Base-by-base conservation (phyloP, 2,329 filamentous ascomycete species). In the Xylariaceae sp. region DNA sequence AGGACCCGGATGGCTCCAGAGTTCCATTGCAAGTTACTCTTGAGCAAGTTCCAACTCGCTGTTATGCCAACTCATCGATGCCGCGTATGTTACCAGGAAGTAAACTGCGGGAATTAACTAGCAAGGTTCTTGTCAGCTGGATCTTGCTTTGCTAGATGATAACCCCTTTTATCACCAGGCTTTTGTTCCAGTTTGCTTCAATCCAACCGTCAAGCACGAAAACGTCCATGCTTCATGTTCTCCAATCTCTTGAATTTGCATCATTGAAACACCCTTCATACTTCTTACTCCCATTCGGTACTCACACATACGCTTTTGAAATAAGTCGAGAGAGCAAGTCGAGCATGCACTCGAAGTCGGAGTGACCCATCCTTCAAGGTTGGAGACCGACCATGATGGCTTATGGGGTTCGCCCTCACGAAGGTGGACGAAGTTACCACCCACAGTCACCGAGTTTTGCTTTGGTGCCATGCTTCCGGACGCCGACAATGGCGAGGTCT, bases 141-240 rank as follows among this genome's bases (percentile, higher is more conserved):
- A 13, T 61, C 59, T 45, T 61, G 55, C 18, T 18, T n/a, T 50
- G 59, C 52, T 4, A 58, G 52, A 9, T 55, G 51, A 37, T 58
- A 58, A 41, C 53, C 60, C 39, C 59, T 11, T 55, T 51, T 23
- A 62, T 59, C 6, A 61, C 56, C 17, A 61, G 44, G 2, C 53
- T 3, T 41, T 41, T 8, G 37, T 41, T 41, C 37, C 37, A 13
- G 37, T 10, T 41, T 41, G 5, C 4, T 30, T 30, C 23, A 30
- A 30, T 30, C 5, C 23, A 30, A 30, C 37, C 11, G 1, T 41
- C 9, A 41, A 41, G 37, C 23, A 41, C 37, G 8, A 8, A 41
- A 8, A 10, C 37, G 11, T 41, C 6, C 37, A 3, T 13, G 1
- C 8, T 41, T 13, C 6, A 10, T 2, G 1, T 13, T 41, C 11